phyloP scores from a whole-genome alignment of 495 filamentous ascomycete species.

The Lepraria neglecta region DNA sequence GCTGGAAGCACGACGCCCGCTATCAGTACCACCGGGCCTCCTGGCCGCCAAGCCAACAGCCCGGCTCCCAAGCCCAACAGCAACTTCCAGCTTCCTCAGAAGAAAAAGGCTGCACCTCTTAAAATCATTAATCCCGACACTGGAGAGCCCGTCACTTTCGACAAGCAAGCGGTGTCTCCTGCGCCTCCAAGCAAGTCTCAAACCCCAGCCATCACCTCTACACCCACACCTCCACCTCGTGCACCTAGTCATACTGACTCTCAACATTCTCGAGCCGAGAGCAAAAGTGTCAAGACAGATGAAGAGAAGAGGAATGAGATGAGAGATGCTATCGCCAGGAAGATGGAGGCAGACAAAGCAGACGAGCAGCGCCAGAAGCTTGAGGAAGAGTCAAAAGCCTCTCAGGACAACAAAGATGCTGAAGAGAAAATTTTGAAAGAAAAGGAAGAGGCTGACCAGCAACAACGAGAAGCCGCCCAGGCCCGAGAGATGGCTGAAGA shows the following conservation, averaged over 20 bases:
- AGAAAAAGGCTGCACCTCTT: slow-evolving; percentile 61
- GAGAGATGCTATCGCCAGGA: slow-evolving; percentile 58
- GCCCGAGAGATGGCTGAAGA: slow-evolving; percentile 46
- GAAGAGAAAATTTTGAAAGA: slow-evolving; percentile 40
- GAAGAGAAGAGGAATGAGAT: slow-evolving; percentile 67
- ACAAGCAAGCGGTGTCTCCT: slow-evolving; percentile 50
- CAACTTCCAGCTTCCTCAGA: slow-evolving; percentile 47
- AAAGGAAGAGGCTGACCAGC: slow-evolving; percentile 37
- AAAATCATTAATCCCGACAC: slow-evolving; percentile 74
- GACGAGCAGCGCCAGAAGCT: slow-evolving; percentile 47
- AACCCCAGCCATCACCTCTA: slow-evolving; percentile 53
- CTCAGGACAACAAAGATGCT: slow-evolving; percentile 44
- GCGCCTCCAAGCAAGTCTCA: slow-evolving; percentile 51
- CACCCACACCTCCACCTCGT: slow-evolving; percentile 55
- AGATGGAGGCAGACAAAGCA: slow-evolving; percentile 51
- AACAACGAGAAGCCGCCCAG: slow-evolving; percentile 33
- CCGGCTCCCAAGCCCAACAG: slow-evolving; percentile 40
- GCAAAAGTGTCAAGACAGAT: slow-evolving; percentile 54
- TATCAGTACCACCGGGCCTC: slow-evolving; percentile 52
- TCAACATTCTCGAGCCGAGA: slow-evolving; percentile 51
- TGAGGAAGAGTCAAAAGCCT: slow-evolving; percentile 44
- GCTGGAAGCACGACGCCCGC: slow-evolving; percentile 53
- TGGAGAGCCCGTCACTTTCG: slow-evolving; percentile 55
- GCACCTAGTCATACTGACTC: slow-evolving; percentile 46
- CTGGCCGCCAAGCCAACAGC: slow-evolving; percentile 44